Conservation (phyloP, 345 rosid genomes). For the Euphorbia lathyris region DNA sequence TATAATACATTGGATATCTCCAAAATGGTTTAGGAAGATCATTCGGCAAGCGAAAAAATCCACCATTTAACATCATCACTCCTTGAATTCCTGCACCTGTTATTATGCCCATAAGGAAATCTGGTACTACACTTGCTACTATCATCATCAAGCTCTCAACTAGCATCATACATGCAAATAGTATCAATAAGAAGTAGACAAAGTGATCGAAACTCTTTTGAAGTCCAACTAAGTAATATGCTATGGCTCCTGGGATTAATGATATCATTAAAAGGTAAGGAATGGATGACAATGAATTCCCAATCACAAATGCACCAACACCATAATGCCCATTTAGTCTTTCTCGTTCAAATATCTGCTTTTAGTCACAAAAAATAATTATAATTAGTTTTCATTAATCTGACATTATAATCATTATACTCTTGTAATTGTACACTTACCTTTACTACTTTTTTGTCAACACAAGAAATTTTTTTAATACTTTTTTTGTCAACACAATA, state of each 20-base stretch:
- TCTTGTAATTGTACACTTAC: too few species aligned
- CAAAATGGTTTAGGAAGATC: slow-evolving; percentile 46
- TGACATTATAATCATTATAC: too few species aligned
- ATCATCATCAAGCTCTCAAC: slow-evolving; percentile 62
- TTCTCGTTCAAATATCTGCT: slow-evolving; percentile 46
- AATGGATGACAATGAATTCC: slow-evolving; percentile 46
- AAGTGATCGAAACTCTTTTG: slow-evolving; percentile 38
- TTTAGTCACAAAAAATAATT: neutral
- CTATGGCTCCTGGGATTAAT: slow-evolving; percentile 43
- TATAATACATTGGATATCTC: slow-evolving; percentile 46
- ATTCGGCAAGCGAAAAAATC: slow-evolving; percentile 40
- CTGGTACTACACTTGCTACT: slow-evolving; percentile 48
- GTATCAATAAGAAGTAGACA: slow-evolving; percentile 29
- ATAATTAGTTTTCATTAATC: neutral
- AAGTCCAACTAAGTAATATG: slow-evolving; percentile 43
- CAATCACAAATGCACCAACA: slow-evolving; percentile 43
- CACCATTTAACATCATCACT: slow-evolving; percentile 47
- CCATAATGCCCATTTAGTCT: slow-evolving; percentile 57
- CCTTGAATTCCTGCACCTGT: slow-evolving; percentile 53
- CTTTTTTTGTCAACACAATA: too few species aligned
- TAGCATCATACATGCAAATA: slow-evolving; percentile 39
- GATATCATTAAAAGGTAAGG: slow-evolving; percentile 40
- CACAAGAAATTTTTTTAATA: too few species aligned
- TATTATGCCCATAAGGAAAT: slow-evolving; percentile 56
- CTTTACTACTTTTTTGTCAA: too few species aligned